Evolutionary conservation across 140 eudicot species (phyloP).

Genomic region (Ambrosia hybrid): DNA sequence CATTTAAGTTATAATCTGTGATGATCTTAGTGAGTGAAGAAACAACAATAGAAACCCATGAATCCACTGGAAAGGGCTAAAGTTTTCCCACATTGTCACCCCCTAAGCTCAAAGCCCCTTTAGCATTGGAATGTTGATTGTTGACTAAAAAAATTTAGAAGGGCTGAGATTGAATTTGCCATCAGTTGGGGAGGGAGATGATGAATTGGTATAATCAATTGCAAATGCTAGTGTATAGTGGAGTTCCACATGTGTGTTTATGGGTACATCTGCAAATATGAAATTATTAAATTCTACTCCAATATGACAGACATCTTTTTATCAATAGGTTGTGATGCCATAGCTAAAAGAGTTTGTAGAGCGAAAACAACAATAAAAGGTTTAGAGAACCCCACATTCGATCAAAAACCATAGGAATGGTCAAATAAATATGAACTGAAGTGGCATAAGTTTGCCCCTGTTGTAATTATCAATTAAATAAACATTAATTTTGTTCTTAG

Average conservation of each 20-base stretch:
- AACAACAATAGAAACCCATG: slow-evolving; percentile 45
- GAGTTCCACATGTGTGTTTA: slow-evolving; percentile 36
- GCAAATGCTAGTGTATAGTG: slow-evolving; percentile 39
- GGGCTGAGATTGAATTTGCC: slow-evolving; percentile 32
- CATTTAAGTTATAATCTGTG: slow-evolving; percentile 37
- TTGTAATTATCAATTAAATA: not conserved
- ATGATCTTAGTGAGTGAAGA: slow-evolving; percentile 46
- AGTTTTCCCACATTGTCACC: slow-evolving; percentile 32
- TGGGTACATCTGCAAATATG: slow-evolving; percentile 35
- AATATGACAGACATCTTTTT: slow-evolving; percentile 23
- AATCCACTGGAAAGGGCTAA: slow-evolving; percentile 36
- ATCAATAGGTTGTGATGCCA: slow-evolving; percentile 23
- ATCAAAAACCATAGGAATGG: slow-evolving; percentile 3
- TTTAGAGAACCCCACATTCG: slow-evolving; percentile 30
- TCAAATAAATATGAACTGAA: not conserved
- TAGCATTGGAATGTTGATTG: slow-evolving; percentile 31
- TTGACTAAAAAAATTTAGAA: slow-evolving; percentile 32
- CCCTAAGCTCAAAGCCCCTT: slow-evolving; percentile 44
- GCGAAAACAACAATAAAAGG: slow-evolving; percentile 25
- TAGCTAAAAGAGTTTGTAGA: slow-evolving; percentile 27
- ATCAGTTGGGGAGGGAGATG: slow-evolving; percentile 29
- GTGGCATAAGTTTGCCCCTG: slow-evolving; percentile 19
- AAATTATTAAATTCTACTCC: slow-evolving; percentile 35
- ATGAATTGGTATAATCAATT: slow-evolving; percentile 38
- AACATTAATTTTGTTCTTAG: slow-evolving; percentile 4